phyloP scores from a whole-genome alignment of 192 early-diverging fungal species.

The Mycoemilia scoparia region DNA sequence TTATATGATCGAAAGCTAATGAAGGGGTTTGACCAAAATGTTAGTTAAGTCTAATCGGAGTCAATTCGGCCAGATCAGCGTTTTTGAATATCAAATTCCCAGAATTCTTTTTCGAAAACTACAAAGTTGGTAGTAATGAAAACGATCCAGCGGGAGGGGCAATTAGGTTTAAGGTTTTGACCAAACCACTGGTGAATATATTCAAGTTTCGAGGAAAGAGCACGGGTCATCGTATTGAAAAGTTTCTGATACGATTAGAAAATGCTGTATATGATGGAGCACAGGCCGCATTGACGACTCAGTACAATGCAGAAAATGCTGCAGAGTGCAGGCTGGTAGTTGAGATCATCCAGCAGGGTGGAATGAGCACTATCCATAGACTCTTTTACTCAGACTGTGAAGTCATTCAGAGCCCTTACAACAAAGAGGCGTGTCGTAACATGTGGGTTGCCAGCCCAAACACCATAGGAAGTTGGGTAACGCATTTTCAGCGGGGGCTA shows the following conservation, averaged over 20 bases:
- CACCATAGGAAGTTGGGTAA: slow-evolving; percentile 18
- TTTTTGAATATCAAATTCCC: slow-evolving; percentile 37
- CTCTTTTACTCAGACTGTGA: slow-evolving; percentile 28
- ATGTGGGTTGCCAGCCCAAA: slow-evolving; percentile 21
- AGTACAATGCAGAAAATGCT: not conserved
- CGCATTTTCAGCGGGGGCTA: slow-evolving; percentile 22
- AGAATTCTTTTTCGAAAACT: slow-evolving; percentile 45
- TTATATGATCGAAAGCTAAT: too few species aligned
- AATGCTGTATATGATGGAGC: slow-evolving; percentile 2
- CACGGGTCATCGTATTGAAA: slow-evolving; percentile 10
- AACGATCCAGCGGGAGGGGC: slow-evolving; percentile 3
- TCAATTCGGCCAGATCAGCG: slow-evolving; percentile 50
- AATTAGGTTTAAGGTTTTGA: slow-evolving; percentile 19
- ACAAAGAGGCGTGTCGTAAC: slow-evolving; percentile 18
- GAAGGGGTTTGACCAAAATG: too few species aligned
- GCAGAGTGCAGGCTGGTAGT: slow-evolving; percentile 23
- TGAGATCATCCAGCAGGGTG: slow-evolving; percentile 18
- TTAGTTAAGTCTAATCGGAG: slow-evolving; percentile 34
- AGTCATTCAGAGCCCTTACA: slow-evolving; percentile 17
- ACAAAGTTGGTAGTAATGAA: slow-evolving; percentile 14
- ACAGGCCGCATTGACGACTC: too few species aligned
- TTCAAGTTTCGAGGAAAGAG: slow-evolving; percentile 13
- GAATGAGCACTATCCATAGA: slow-evolving; percentile 23
- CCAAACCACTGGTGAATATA: slow-evolving; percentile 18
- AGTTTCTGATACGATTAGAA: slow-evolving; percentile 19